Conservation (phyloP, 164 flowering plant species). For the Aristolochia contorta region DNA sequence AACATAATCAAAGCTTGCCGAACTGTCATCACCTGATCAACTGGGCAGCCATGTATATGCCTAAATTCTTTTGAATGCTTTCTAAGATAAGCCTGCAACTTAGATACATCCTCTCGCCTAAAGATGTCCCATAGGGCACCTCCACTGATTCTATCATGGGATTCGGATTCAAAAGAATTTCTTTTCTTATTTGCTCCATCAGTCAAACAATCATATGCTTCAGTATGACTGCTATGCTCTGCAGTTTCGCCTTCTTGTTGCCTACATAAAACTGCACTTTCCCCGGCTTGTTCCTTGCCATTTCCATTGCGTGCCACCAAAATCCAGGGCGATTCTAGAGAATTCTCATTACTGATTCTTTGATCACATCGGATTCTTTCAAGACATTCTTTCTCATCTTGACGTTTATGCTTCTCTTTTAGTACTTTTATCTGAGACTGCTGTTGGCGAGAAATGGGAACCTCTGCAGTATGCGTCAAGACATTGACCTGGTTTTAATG, state of each 20-base stretch:
- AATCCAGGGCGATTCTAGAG: too few species aligned
- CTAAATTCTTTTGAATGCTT: slow-evolving; percentile 25
- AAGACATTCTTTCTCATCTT: slow-evolving; percentile 39
- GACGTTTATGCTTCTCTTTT: slow-evolving; percentile 44
- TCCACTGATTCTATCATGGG: slow-evolving; percentile 2
- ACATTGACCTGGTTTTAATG: slow-evolving; percentile 53
- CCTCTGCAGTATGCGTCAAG: slow-evolving; percentile 65
- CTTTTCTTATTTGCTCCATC: not conserved
- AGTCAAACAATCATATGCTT: slow-evolving; percentile 34
- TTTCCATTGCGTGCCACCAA: not conserved
- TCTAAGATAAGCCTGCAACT: slow-evolving; percentile 23
- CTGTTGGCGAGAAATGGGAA: slow-evolving; percentile 32
- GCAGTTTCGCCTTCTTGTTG: too few species aligned
- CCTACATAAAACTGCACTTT: too few species aligned
- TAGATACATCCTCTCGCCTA: slow-evolving; percentile 25
- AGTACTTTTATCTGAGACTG: slow-evolving; percentile 23
- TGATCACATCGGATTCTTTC: not conserved
- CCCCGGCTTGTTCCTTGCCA: slow-evolving; percentile 3
- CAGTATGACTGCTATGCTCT: too few species aligned
- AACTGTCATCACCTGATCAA: slow-evolving; percentile 14
- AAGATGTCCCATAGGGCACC: slow-evolving; percentile 39
- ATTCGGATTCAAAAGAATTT: not conserved
- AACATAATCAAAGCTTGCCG: too few species aligned
- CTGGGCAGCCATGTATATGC: slow-evolving; percentile 14
- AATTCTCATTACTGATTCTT: not conserved